These are phyloP conservation scores for Leishmania amazonensis DNA, from an alignment of 208 protist species.

Conservation along the genomic window DNA sequence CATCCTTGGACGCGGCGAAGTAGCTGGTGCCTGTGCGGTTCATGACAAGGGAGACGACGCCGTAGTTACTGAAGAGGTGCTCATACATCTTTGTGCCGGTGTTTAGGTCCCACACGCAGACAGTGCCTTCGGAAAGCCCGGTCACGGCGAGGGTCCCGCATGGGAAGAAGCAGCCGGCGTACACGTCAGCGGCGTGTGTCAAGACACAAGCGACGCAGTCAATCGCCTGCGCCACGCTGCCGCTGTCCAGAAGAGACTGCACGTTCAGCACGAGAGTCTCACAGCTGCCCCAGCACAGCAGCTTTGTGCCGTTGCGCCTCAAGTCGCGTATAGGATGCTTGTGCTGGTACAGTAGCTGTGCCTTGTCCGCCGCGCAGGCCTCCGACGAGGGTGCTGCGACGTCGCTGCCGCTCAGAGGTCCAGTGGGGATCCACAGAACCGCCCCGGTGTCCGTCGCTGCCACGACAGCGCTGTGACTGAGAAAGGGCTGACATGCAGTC, in stretches of 20 bases:
- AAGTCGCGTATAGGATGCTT: slow-evolving; percentile 54
- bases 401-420: slow-evolving; percentile 1
- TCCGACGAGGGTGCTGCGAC: slow-evolving; percentile 2
- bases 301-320: slow-evolving; percentile 37
- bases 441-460: slow-evolving; percentile 56
- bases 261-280: slow-evolving; percentile 65
- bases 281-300: slow-evolving; percentile 74
- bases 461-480: slow-evolving; percentile 57
- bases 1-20: slow-evolving; percentile 80
- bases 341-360: slow-evolving; percentile 48
- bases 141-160: slow-evolving; percentile 74
- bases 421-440: slow-evolving; percentile 67
- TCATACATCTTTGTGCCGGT: slow-evolving; percentile 67
- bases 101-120: slow-evolving; percentile 74
- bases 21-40: slow-evolving; percentile 76
- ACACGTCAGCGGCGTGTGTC: slow-evolving; percentile 64
- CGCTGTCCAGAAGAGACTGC: slow-evolving; percentile 29
- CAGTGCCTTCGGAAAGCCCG: slow-evolving; percentile 78
- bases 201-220: slow-evolving; percentile 50
- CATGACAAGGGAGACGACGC: slow-evolving; percentile 61
- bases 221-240: neutral
- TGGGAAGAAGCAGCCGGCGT: slow-evolving; percentile 72
- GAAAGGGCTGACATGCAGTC: slow-evolving; percentile 75
- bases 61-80: slow-evolving; percentile 58
- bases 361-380: slow-evolving; percentile 10